Evolutionary conservation across 2,329 filamentous ascomycete species (phyloP).

Genomic region (Sporothrix phasma): DNA sequence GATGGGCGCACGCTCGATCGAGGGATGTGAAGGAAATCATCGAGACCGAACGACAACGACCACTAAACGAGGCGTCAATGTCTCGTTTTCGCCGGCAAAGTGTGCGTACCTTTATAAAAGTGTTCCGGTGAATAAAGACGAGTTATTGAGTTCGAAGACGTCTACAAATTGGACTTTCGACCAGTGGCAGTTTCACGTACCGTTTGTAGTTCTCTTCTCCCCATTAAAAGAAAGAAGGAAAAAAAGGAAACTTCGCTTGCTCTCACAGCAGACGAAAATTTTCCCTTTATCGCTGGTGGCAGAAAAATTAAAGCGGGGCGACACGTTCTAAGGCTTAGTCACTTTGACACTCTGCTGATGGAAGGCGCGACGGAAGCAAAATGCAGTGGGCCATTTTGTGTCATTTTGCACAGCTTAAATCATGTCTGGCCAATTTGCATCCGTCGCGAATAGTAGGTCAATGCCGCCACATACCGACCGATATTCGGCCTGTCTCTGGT

Average conservation of each 20-base stretch:
- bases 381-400: not conserved
- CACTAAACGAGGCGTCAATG: not conserved
- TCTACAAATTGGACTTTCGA: slow-evolving; percentile 21
- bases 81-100: not conserved
- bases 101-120: slow-evolving; percentile 2
- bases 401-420: not conserved
- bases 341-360: not conserved
- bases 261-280: slow-evolving; percentile 16
- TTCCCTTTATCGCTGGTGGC: slow-evolving; percentile 18
- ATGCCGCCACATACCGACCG: not conserved
- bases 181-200: slow-evolving; percentile 21
- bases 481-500: not conserved
- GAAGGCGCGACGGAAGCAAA: not conserved
- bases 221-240: slow-evolving; percentile 23
- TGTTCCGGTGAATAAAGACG: not conserved
- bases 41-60: not conserved
- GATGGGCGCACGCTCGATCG: not conserved
- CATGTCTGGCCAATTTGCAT: not conserved
- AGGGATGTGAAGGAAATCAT: not conserved
- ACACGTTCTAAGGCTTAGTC: slow-evolving; percentile 4
- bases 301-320: slow-evolving; percentile 6
- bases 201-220: slow-evolving; percentile 23
- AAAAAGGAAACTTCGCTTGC: slow-evolving; percentile 13
- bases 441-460: not conserved
- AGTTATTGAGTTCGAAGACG: slow-evolving; percentile 20